Conservation (phyloP, 768 basidiomycete species). For the Steccherinum ochraceum region DNA sequence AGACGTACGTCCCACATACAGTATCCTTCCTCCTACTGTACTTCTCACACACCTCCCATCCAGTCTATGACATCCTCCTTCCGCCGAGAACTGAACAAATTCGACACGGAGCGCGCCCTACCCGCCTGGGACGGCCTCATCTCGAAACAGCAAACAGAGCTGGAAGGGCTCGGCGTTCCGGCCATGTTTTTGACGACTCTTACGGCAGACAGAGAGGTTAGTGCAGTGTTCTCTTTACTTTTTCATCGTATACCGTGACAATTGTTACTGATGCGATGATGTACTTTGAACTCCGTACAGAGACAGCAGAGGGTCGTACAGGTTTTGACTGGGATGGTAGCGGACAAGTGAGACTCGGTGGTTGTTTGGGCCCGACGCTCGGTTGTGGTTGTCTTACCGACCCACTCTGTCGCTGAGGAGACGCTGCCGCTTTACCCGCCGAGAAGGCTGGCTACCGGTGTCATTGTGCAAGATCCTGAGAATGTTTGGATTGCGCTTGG, state of each 20-base stretch:
- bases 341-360: too few relatives aligned
- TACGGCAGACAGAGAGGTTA: conserved; percentile 50
- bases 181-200: conserved; percentile 59
- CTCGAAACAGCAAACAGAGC: conserved; percentile 57
- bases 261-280: too few relatives aligned
- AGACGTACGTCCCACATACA: conserved; percentile 35
- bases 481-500: too few relatives aligned
- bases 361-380: too few relatives aligned
- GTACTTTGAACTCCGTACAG: too few relatives aligned
- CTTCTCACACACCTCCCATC: conserved; percentile 1
- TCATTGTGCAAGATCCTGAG: too few relatives aligned
- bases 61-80: conserved; percentile 65
- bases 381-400: too few relatives aligned
- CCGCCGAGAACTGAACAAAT: conserved; percentile 56
- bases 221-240: conserved; percentile 10
- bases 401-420: too few relatives aligned
- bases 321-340: conserved; percentile 54
- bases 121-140: conserved; percentile 76
- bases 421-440: too few relatives aligned
- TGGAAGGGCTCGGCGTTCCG: conserved; percentile 59
- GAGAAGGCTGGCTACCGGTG: too few relatives aligned
- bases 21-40: conserved; percentile 2
- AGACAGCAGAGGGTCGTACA: conserved; percentile 66
- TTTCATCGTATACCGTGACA: conserved; percentile 1
- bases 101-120: conserved; percentile 64